Base-by-base conservation (phyloP, 164 flowering plant genomes). In the Annona cherimola region DNA sequence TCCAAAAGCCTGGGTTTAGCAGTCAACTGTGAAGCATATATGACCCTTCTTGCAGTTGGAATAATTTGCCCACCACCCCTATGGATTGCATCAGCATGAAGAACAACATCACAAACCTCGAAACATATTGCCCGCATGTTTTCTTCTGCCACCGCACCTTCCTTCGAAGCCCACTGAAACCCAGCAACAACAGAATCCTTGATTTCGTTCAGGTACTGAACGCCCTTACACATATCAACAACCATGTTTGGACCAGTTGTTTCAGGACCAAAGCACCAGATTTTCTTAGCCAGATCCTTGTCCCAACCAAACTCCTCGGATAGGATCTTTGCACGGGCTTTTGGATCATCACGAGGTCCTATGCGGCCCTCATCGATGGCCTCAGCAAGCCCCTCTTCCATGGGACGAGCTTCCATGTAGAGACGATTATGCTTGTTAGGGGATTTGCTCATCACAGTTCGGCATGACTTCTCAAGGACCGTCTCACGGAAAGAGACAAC, bases 51-150 rank as follows among this genome's bases (percentile, higher is more conserved):
- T 1, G 82, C 82, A 1, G 82, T 76, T 2, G 79, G 78, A 19
- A 76, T 76, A 7, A 80, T 20, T 71, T 80, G 82, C 4, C 80
- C 80, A 40, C 76, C 80, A 11, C 84, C 84, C 68, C 84, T 81
- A 73, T 81, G 81, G 41, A 76, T 79, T 1, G 84, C 78, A 75
- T 79, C 80, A 26, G 81, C 76, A 43, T 79, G 84, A 1, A 81
- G 82, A 50, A 79, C 82, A 61, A 81, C 84, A 60, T 81, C 84
- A 62, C 81, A 79, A 0, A 79, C 81, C 62, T 81, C 84, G 70
- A 79, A 81, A 71, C 84, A 81, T 40, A 81, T 81, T 2, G 65
- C 84, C 43, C 81, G 69, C 84, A 81, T 81, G 73, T 81, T 81
- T 44, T 81, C 84, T 68, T 79, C 81, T 4, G 78, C 79, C 57